Base-by-base conservation (phyloP, 1,284 basidiomycete species). In the Cutaneotrichosporon spelunceum region DNA sequence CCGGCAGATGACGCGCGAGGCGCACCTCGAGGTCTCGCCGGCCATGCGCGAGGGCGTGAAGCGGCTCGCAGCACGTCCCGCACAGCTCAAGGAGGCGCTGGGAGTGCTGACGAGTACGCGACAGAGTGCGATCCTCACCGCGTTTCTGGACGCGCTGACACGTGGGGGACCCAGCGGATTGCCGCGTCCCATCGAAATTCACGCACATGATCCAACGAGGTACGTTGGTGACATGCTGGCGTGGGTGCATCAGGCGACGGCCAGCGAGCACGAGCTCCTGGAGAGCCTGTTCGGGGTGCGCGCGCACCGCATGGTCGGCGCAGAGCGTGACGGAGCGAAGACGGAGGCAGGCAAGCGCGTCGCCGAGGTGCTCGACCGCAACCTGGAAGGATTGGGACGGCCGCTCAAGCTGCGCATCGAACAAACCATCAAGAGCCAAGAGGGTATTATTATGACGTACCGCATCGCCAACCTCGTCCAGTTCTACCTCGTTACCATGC, bases 201-300 rank as follows among this genome's bases (percentile, higher is more conserved):
- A 98, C 73, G 95, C 95, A 0, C 95, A 99, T 72, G 95, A 99
- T 75, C 93, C 95, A 0, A 84, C 93, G 65, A 87, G 95, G 27
- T 99, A 99, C 75, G 88, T 96, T 16, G 94, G 95, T 21, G 95
- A 98, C 76, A 98, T 99, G 91, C 86, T 99, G 4, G 95, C 94
- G 0, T 99, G 95, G 96, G 88, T 98, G 1, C 95, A 99, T 78
- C 96, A 99, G 68, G 85, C 89, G 0, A 93, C 96, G 62, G 95
- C 95, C 0, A 89, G 88, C 4, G 95, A 99, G 77, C 88, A 89
- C 55, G 96, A 99, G 78, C 92, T 93, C 71, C 82, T 97, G 23
- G 92, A 95, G 71, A 82, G 85, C 30, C 78, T 96, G 39, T 95
- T 96, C 68, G 87, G 85, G 9, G 74, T 91, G 56, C 84, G 83